Conservation (phyloP, 352 stramenopile species). For the Pythium utonaiense region DNA sequence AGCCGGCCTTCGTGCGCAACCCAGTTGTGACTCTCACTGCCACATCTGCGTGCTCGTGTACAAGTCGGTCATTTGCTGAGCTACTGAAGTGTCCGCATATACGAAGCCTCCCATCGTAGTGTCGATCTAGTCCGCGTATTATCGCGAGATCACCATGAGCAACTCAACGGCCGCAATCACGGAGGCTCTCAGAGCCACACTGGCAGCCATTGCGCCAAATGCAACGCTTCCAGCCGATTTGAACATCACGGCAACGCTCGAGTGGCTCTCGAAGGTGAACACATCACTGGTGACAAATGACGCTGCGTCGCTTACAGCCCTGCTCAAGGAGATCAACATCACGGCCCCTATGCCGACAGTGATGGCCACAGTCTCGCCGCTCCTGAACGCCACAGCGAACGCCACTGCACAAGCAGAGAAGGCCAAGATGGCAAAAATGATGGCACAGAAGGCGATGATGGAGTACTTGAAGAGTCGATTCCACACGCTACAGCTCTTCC, state of each 20-base stretch:
- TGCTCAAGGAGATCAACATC: constrained; percentile 5
- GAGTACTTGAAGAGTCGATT: constrained; percentile 9
- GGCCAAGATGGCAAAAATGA: constrained; percentile 27
- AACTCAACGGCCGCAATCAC: background rate
- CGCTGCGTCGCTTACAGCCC: background rate
- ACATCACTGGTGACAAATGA: constrained; percentile 1
- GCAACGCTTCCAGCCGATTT: constrained; percentile 9
- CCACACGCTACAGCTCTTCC: constrained; percentile 7
- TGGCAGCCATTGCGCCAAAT: constrained; percentile 9
- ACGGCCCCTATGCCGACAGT: background rate
- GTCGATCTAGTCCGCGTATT: background rate
- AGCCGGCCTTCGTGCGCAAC: background rate
- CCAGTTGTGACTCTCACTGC: background rate
- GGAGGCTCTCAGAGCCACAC: constrained; percentile 7
- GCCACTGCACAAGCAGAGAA: background rate
- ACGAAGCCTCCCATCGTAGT: background rate
- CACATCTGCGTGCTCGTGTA: constrained; percentile 5
- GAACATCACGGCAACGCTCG: constrained; percentile 11
- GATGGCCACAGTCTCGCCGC: background rate
- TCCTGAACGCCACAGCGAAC: background rate
- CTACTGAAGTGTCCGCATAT: background rate
- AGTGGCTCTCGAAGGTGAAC: constrained; percentile 20
- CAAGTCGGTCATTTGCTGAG: background rate
- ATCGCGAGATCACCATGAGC: constrained; percentile 2
- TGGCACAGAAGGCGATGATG: constrained; percentile 18